A percentile compares a stretch with the other conserved stretches of the same genome.
Evolutionary conservation across 192 early-diverging fungal species (phyloP).

Genomic region (Coemansia sp.): DNA sequence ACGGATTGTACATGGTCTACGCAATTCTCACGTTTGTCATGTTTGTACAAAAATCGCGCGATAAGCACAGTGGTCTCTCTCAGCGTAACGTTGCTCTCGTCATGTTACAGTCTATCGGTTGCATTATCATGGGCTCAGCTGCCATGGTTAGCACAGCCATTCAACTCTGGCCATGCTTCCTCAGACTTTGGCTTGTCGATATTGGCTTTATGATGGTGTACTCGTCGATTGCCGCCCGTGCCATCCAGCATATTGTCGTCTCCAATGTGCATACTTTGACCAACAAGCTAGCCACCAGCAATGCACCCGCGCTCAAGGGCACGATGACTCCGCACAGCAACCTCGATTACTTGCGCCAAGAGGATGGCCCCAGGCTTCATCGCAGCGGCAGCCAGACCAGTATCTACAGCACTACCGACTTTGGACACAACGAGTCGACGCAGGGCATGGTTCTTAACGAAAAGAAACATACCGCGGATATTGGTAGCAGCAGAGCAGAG

Average conservation of each 20-base stretch:
- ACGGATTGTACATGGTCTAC: constrained; percentile 25
- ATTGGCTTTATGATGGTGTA: constrained; percentile 33
- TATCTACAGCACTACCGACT: constrained; percentile 39
- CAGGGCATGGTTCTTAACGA: constrained; percentile 15
- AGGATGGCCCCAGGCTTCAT: background rate
- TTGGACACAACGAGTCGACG: constrained; percentile 20
- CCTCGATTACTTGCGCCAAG: constrained; percentile 13
- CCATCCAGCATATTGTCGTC: constrained; percentile 38
- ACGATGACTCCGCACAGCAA: constrained; percentile 23
- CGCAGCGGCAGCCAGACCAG: constrained; percentile 40
- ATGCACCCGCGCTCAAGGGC: constrained; percentile 31
- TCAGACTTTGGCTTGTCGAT: constrained; percentile 44
- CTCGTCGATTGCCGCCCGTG: constrained; percentile 29
- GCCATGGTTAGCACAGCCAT: constrained; percentile 39
- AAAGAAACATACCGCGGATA: constrained; percentile 22
- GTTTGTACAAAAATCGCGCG: constrained; percentile 46
- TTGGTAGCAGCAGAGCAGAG: constrained; percentile 12
- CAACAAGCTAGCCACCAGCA: constrained; percentile 33
- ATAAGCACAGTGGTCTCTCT: constrained; percentile 48
- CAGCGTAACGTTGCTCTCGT: constrained; percentile 32
- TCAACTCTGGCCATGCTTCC: constrained; percentile 43
- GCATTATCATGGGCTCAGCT: constrained; percentile 22
- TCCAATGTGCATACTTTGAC: constrained; percentile 45
- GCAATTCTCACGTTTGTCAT: constrained; percentile 32
- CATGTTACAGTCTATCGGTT: constrained; percentile 23